Conservation (phyloP, 176 grass and related monocot genomes). For the Phoenix roebelenii region DNA sequence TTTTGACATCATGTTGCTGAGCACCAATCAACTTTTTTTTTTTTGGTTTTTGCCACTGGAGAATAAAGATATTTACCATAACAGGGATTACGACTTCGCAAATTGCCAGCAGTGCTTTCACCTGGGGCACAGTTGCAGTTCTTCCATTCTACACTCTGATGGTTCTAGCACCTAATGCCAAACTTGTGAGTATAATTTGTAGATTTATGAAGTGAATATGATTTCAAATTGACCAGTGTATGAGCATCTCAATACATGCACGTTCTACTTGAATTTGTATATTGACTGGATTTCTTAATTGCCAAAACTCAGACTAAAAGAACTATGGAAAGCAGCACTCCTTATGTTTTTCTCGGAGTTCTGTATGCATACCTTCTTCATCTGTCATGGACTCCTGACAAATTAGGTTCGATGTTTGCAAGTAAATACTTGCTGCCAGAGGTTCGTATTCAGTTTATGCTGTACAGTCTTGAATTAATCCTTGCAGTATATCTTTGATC, state of each 20-base stretch:
- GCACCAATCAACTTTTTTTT: too few relatives aligned
- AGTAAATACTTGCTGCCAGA: constrained; percentile 97
- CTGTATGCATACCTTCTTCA: constrained; percentile 85
- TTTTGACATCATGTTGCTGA: too few relatives aligned
- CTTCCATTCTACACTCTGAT: constrained; percentile 98
- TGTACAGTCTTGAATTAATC: background rate
- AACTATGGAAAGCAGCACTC: constrained; percentile 66
- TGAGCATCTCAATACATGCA: too few relatives aligned
- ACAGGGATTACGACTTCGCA: constrained; percentile 64
- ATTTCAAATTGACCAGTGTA: too few relatives aligned
- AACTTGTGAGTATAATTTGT: constrained; percentile 40
- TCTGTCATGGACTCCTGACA: constrained; percentile 90
- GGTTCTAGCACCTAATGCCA: constrained; percentile 82
- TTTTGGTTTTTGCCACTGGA: too few relatives aligned
- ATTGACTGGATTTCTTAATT: background rate
- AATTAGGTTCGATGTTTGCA: constrained; percentile 64
- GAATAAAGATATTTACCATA: background rate
- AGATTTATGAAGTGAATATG: background rate
- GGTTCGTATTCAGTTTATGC: constrained; percentile 28
- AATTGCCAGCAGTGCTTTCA: constrained; percentile 83
- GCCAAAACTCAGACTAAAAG: constrained; percentile 49
- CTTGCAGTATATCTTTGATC: background rate
- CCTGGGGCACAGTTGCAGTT: constrained; percentile 71
- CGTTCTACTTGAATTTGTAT: too few relatives aligned
- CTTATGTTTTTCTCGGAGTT: constrained; percentile 56